Conservation (phyloP, 2,329 filamentous ascomycete genomes). For the Bipolaris sorokiniana region DNA sequence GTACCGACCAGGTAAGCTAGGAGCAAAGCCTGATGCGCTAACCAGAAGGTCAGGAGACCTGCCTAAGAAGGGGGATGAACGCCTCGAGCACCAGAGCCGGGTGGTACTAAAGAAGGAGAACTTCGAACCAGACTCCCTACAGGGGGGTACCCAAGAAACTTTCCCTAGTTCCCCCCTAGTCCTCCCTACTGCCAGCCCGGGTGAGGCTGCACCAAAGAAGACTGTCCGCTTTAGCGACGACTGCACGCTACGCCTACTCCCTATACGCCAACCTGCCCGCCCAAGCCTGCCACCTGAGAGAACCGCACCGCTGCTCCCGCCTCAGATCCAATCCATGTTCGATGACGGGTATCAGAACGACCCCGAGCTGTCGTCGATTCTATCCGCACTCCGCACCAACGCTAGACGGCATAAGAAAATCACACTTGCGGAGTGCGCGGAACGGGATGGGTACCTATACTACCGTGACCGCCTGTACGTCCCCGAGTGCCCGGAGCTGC, state of each 20-base stretch:
- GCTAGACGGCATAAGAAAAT: neutral
- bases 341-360: neutral
- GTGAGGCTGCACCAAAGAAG: neutral
- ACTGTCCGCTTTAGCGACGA: neutral
- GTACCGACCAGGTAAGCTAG: no score
- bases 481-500: neutral
- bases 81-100: neutral
- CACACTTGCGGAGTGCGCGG: neutral
- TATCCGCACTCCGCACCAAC: neutral
- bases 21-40: no score
- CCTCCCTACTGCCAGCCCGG: neutral
- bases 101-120: neutral
- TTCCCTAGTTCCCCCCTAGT: neutral
- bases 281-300: neutral
- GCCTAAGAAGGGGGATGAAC: conserved; percentile 1
- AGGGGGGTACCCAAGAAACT: neutral
- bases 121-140: neutral
- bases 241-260: neutral
- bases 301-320: neutral
- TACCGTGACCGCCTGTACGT: neutral
- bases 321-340: neutral
- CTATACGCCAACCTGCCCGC: neutral
- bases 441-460: neutral
- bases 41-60: neutral
- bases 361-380: neutral